A percentile compares a stretch with the other conserved stretches of the same genome.
Conservation (phyloP, 1,139 yeast genomes). For the Yamadazyma mexicana region DNA sequence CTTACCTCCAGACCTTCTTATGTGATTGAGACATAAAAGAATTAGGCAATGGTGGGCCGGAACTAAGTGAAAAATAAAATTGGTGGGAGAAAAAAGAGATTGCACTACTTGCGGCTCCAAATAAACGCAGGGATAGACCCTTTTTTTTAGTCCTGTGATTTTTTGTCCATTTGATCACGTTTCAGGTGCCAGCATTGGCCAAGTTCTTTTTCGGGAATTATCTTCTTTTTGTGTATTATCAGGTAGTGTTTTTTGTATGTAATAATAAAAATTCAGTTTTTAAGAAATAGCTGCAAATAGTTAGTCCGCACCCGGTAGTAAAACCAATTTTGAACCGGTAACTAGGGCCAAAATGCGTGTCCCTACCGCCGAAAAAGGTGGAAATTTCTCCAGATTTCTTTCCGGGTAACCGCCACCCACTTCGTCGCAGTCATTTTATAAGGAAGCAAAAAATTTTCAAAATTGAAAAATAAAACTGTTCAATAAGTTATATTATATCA, state of each 20-base stretch:
- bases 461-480: constrained; percentile 2
- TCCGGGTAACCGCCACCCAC: constrained; percentile 25
- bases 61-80: too few relatives aligned
- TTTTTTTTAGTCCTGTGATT: too few relatives aligned
- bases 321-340: too few relatives aligned
- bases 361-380: not conserved
- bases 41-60: too few relatives aligned
- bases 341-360: too few relatives aligned
- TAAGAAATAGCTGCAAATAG: constrained; percentile 2
- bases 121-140: too few relatives aligned
- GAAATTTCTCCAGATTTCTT: constrained; percentile 20
- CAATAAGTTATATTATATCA: constrained; percentile 5
- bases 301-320: constrained; percentile 1
- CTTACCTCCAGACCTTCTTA: constrained; percentile 36
- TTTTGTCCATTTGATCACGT: too few relatives aligned
- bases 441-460: constrained; percentile 14
- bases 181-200: too few relatives aligned
- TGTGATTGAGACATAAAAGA: not conserved
- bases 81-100: too few relatives aligned
- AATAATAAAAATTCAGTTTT: not conserved
- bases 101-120: too few relatives aligned
- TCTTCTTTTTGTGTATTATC: not conserved
- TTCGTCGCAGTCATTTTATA: constrained; percentile 9
- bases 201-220: too few relatives aligned
- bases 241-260: not conserved